Evolutionary conservation across 1,284 basidiomycete genomes (phyloP), one percentile per base, ranked within the genome.

Genomic region (Schizophyllum amplum): DNA sequence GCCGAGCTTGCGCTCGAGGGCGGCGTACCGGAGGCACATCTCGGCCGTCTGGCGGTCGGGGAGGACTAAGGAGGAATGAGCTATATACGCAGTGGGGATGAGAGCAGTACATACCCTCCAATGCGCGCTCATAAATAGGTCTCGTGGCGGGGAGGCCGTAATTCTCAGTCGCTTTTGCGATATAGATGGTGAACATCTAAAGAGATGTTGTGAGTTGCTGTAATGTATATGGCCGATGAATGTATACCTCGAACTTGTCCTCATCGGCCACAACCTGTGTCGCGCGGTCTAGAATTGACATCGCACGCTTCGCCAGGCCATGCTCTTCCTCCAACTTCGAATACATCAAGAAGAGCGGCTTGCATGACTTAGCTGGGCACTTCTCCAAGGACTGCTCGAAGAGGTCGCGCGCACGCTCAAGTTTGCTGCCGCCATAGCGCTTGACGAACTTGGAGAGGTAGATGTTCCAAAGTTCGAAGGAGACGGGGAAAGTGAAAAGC

Each of bases 391-490:
- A 94, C 68, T 99, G 97, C 68, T 99, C 97, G 68, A 99, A 99
- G 46, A 99, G 77, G 71, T 99, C 97, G 56, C 97, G 85, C 13
- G 94, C 85, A 54, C 97, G 87, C 70, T 99, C 97, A 21, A 99
- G 76, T 74, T 98, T 99, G 52, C 86, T 80, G 9, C 96, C 97
- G 53, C 90, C 93, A 73, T 97, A 98, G 70, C 97, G 88, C 73
- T 94, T 96, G 62, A 96, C 83, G 68, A 99, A 99, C 73, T 98
- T 98, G 58, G 92, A 90, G 47, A 99, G 76, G 71, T 98, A 99
- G 58, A 98, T 96, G 69, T 99, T 99, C 96, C 97, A 99, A 62
- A 99, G 86, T 73, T 99, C 97, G 69, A 98, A 99, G 2, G 94
- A 96, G 52, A 99, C 86, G 0, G 97, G 97, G 78, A 94, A 99